Base-by-base conservation (phyloP, 345 rosid species). In the Psidium guajava region DNA sequence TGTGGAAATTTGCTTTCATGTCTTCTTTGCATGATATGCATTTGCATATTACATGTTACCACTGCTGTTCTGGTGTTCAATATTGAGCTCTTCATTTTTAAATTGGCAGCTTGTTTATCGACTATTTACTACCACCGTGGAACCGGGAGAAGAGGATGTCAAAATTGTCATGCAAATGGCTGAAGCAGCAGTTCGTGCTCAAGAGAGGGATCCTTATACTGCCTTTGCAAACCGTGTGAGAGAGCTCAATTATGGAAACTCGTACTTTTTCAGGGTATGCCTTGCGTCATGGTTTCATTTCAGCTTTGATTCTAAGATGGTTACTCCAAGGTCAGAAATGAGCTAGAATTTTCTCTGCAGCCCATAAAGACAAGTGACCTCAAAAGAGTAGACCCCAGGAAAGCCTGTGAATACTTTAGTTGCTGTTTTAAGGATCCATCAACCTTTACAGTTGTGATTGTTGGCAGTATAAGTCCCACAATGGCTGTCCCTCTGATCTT, bases 391-490 rank as follows among this genome's bases (percentile, higher is more conserved):
- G 93, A 95, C 88, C 99, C 99, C 32, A n/a, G 92, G 53, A 94
- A 93, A 87, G 98, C 98, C 56, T 96, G 99, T 53, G 97, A 95
- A 82, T 96, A 94, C 90, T 96, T 95, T 89, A 96, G 91, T 88
- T 86, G 87, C 87, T 95, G 99, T 90, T 95, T 94, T 87, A 94
- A 91, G 92, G 98, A 96, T 92, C 98, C 98, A 88, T 95, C 99
- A 84, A 92, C 93, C 84, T 95, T 95, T 87, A 94, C 99, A 47
- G 93, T 95, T 40, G 96, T 94, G 86, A 93, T 96, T 81, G 98
- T 96, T 80, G 99, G 99, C 92, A 94, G 93, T 89, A 92, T 94
- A 32, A 90, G 94, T 87, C 97, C 96, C 59, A 81, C 90, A 40
- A 89, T 86, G 56, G 94, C 98, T 51, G 86, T 94, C 87, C 98